A percentile compares a stretch with the other conserved stretches of the same genome.
phyloP scores from a whole-genome alignment of 1,139 yeast genomes.

The Geotrichum siamense region DNA sequence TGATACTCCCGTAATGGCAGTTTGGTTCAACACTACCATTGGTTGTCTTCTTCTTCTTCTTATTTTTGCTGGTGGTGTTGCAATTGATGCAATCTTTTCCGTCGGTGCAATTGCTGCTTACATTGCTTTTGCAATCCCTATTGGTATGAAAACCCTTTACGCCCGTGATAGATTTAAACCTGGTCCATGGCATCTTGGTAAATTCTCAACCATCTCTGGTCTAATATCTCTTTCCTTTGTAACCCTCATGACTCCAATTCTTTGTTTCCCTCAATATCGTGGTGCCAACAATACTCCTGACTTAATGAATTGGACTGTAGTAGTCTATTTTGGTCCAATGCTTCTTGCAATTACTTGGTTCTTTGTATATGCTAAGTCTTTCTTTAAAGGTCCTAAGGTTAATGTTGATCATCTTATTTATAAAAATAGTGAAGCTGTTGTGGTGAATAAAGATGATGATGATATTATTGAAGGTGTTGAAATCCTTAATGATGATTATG shows the following conservation, averaged over 20 bases:
- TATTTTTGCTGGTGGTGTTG: constrained; percentile 60
- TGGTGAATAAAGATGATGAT: not conserved
- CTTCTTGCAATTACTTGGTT: constrained; percentile 48
- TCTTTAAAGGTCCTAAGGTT: constrained; percentile 64
- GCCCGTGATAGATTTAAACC: constrained; percentile 49
- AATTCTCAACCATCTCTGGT: constrained; percentile 41
- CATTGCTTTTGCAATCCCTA: constrained; percentile 63
- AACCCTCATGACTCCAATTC: constrained; percentile 55
- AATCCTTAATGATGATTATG: constrained; percentile 2
- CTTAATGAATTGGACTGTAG: constrained; percentile 63
- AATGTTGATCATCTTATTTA: constrained; percentile 40
- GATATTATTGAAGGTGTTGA: constrained; percentile 17
- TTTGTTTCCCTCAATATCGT: constrained; percentile 52
- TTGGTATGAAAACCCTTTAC: constrained; percentile 48
- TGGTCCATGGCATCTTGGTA: constrained; percentile 69
- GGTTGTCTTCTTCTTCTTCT: constrained; percentile 53
- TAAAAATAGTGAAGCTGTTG: constrained; percentile 29
- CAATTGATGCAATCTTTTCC: constrained; percentile 68
- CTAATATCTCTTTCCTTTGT: constrained; percentile 37
- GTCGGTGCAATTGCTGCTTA: constrained; percentile 72
- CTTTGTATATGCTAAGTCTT: constrained; percentile 50
- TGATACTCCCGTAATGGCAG: constrained; percentile 65
- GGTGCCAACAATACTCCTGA: constrained; percentile 45
- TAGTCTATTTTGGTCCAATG: constrained; percentile 63
- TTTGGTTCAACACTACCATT: constrained; percentile 53